A percentile compares a stretch with the other conserved stretches of the same genome.
Conservation (phyloP, 2,329 filamentous ascomycete genomes). For the Raffaelea arxii region DNA sequence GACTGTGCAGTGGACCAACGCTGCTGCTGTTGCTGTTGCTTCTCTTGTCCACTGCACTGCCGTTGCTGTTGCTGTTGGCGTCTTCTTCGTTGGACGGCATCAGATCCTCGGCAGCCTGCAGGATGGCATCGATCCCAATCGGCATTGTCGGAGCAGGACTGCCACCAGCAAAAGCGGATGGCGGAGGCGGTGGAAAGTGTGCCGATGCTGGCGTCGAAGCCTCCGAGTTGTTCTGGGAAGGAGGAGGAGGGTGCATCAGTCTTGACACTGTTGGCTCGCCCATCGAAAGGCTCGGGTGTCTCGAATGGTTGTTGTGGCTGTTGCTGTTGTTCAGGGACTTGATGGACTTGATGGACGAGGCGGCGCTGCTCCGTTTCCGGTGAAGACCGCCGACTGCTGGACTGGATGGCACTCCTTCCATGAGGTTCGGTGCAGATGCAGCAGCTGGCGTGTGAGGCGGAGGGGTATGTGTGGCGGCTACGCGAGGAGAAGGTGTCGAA, state of each 20-base stretch:
- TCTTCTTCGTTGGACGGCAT: constrained; percentile 19
- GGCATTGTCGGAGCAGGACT: not conserved
- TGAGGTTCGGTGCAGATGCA: too few relatives aligned
- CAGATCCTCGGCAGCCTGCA: constrained; percentile 46
- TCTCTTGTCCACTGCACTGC: not conserved
- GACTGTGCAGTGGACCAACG: constrained; percentile 34
- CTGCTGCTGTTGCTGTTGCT: constrained; percentile 15
- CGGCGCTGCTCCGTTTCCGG: constrained; percentile 6
- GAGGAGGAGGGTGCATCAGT: constrained; percentile 9
- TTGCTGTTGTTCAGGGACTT: not conserved
- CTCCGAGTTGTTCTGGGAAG: constrained; percentile 8
- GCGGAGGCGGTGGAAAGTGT: not conserved
- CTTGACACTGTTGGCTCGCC: constrained; percentile 10
- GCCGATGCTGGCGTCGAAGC: constrained; percentile 5
- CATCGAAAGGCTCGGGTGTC: constrained; percentile 27
- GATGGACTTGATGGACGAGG: constrained; percentile 2
- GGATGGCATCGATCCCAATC: constrained; percentile 41
- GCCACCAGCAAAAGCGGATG: not conserved
- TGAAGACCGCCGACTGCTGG: not conserved
- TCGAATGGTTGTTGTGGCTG: constrained; percentile 21
- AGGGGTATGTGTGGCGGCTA: constrained; percentile 5
- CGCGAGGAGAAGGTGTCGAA: not conserved
- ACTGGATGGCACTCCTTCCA: too few relatives aligned
- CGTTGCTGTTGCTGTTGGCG: not conserved
- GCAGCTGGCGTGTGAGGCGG: constrained; percentile 10